These are phyloP conservation scores for Udeniomyces megalosporus DNA, from an alignment of 768 basidiomycete genomes.

Conservation along the genomic window DNA sequence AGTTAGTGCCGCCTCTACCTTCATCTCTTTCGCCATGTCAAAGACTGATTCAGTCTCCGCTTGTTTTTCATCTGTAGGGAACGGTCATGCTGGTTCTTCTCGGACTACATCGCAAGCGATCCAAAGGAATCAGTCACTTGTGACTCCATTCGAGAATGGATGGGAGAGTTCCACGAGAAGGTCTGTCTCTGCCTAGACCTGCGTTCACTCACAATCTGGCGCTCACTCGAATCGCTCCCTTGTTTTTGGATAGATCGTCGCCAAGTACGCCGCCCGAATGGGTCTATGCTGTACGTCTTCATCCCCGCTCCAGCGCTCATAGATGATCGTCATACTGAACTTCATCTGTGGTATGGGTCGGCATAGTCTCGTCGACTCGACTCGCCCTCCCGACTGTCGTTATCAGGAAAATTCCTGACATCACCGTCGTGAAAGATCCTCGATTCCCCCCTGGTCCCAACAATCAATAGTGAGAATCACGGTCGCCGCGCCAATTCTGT, in stretches of 20 bases:
- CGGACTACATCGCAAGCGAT: no score
- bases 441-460: slow-evolving; percentile 20
- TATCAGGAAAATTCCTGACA: slow-evolving; percentile 9
- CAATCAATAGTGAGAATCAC: slow-evolving; percentile 12
- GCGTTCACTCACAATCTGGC: not conserved
- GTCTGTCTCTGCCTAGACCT: not conserved
- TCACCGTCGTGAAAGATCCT: slow-evolving; percentile 17
- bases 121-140: not conserved
- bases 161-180: slow-evolving; percentile 24
- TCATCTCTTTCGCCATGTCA: not conserved
- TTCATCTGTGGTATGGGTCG: not conserved
- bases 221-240: not conserved
- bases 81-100: slow-evolving; percentile 28
- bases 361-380: slow-evolving; percentile 27
- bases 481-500: no score
- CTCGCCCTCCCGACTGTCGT: slow-evolving; percentile 17
- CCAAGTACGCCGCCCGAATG: slow-evolving; percentile 27
- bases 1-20: slow-evolving; percentile 18
- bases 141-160: slow-evolving; percentile 20
- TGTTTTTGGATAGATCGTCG: slow-evolving; percentile 15
- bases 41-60: not conserved
- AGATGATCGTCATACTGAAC: not conserved
- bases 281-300: slow-evolving; percentile 21
- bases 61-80: slow-evolving; percentile 18
- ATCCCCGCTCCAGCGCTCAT: not conserved